Evolutionary conservation across 164 flowering plant genomes (phyloP).

Genomic region (Pachysandra terminalis): DNA sequence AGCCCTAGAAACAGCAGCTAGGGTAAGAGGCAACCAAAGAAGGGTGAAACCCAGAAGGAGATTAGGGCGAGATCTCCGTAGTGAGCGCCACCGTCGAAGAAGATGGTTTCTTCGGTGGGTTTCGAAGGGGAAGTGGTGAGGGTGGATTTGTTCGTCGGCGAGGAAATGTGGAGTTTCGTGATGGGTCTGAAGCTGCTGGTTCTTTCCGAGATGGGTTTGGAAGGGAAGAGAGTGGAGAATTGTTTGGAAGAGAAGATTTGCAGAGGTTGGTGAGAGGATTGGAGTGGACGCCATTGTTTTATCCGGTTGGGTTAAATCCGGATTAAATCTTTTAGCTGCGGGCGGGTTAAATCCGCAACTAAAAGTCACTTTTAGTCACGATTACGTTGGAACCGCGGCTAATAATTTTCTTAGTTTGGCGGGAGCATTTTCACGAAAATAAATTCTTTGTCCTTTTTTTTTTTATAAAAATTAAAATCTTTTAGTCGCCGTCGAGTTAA

Average conservation of each 20-base stretch:
- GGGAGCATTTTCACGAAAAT: no score
- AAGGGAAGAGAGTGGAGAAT: constrained; percentile 14
- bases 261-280: constrained; percentile 21
- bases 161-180: constrained; percentile 57
- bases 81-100: constrained; percentile 97
- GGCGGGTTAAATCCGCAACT: no score
- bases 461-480: no score
- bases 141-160: constrained; percentile 48
- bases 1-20: constrained; percentile 85
- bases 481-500: no score
- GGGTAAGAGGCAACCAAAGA: constrained; percentile 80
- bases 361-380: no score
- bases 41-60: constrained; percentile 89
- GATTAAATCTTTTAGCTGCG: no score
- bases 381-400: no score
- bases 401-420: no score
- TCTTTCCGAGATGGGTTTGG: constrained; percentile 19
- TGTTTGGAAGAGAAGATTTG: constrained; percentile 20
- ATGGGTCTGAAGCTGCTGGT: constrained; percentile 28
- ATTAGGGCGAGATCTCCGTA: constrained; percentile 81
- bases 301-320: constrained; percentile 16
- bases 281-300: constrained; percentile 21
- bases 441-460: no score
- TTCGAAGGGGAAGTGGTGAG: constrained; percentile 27
- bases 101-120: constrained; percentile 53